Percentiles rank a stretch among this genome's conserved stretches.
Evolutionary conservation across 2,329 filamentous ascomycete genomes (phyloP).

Genomic region (Colletotrichum sp.): DNA sequence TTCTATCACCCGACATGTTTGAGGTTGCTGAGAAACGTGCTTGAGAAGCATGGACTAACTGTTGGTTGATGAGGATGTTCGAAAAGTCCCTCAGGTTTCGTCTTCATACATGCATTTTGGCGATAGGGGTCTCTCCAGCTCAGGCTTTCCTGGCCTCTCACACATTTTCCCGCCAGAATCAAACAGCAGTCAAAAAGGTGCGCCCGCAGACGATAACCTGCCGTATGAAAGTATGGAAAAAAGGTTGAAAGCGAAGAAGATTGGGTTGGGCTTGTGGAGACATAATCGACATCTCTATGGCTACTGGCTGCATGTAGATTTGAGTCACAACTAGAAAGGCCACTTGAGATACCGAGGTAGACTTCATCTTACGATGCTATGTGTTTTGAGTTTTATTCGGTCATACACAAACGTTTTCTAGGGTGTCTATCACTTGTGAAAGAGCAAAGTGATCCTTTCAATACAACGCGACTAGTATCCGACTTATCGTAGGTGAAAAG

Average conservation of each 20-base stretch:
- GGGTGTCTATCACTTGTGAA: background rate
- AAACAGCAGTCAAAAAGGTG: background rate
- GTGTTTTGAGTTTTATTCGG: background rate
- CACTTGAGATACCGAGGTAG: background rate
- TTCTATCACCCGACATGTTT: slow-evolving; percentile 8
- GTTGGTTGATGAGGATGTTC: background rate
- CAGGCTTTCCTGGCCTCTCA: background rate
- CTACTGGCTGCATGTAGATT: background rate
- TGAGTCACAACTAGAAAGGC: background rate
- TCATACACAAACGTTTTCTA: background rate
- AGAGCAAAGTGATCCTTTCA: background rate
- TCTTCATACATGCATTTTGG: background rate
- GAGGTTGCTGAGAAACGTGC: background rate
- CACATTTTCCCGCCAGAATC: background rate
- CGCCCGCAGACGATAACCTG: background rate
- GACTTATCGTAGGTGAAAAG: background rate
- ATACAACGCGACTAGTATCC: background rate
- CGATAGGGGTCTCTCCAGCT: background rate
- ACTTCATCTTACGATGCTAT: background rate
- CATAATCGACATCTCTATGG: background rate
- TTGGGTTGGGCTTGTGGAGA: background rate
- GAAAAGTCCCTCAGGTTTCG: background rate
- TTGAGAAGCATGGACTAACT: background rate
- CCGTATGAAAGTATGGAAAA: background rate
- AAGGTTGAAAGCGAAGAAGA: background rate